Percentiles rank a stretch among this genome's conserved stretches.
Conservation (phyloP, 1,284 basidiomycete species). For the Golubevia sp. region DNA sequence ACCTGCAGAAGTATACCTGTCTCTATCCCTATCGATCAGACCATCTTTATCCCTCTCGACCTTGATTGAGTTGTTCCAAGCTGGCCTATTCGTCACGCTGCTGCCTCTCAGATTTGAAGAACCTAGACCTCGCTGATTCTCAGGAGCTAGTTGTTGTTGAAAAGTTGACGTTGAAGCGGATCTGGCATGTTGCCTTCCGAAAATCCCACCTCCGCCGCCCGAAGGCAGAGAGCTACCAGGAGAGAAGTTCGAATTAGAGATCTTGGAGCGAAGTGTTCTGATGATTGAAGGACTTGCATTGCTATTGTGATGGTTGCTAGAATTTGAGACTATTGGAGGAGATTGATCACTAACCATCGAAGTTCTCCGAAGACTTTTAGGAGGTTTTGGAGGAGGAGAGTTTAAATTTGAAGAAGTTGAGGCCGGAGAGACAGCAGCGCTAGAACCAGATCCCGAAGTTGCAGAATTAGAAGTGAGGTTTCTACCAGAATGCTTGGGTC, state of each 20-base stretch:
- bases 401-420: not conserved
- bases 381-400: not conserved
- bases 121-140: not conserved
- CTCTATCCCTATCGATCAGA: too few species aligned
- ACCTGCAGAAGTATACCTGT: too few species aligned
- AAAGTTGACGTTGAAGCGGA: not conserved
- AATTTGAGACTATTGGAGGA: too few species aligned
- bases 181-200: not conserved
- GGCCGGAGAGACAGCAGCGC: not conserved
- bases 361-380: not conserved
- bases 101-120: too few species aligned
- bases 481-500: slow-evolving; percentile 4
- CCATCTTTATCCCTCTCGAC: not conserved
- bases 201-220: not conserved
- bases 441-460: too few species aligned
- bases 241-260: not conserved
- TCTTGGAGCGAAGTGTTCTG: not conserved
- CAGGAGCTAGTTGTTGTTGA: not conserved
- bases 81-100: not conserved
- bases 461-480: not conserved
- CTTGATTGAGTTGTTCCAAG: not conserved
- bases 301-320: not conserved
- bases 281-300: not conserved
- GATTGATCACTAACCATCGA: not conserved
- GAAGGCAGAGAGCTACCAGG: not conserved